Evolutionary conservation across 495 filamentous ascomycete species (phyloP), one percentile per base, ranked within the genome.

Genomic region (Penicillium tannophilum): DNA sequence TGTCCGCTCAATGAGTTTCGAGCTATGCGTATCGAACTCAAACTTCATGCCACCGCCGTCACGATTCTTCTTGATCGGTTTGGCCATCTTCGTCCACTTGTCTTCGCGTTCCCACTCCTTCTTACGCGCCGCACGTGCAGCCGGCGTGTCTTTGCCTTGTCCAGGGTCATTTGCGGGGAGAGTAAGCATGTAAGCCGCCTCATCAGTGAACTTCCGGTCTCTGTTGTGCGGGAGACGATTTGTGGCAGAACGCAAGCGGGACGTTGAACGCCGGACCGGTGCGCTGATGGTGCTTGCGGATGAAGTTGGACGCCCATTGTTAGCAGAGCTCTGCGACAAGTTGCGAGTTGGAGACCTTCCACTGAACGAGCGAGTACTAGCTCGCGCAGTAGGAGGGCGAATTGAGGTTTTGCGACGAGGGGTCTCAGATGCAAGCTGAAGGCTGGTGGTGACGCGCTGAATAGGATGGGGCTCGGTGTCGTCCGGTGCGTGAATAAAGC

Each of bases 71-170:
- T 68, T 74, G 42, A 84, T 79, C 17, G 88, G 80, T 62, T 86
- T 89, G 20, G 93, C 95, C 94, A 99, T 99, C 72, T 93, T 95
- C 45, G 88, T 81, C 94, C 94, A 99, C 65, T 99, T 99, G 65
- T 96, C 92, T 42, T 95, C 87, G 12, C 94, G 82, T 56, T 85
- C 80, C 77, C 84, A 86, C 70, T 98, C 94, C 65, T 92, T 94
- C 65, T 84, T 84, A 63, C 89, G 91, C 51, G 86, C 76, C 7
- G 75, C 82, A 57, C 85, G 83, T 17, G 82, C 76, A 3, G 74
- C 73, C 56, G 79, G 83, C n/a, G 82, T 82, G 36, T 77, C 72
- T 39, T 65, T 54, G 9, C 72, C 78, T 54, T 87, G 84, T 16
- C 80, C 80, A 46, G 85, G 77, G 48, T 85, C 78, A 14, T 88